These are phyloP conservation scores for Leucosporidium yakuticum DNA, from an alignment of 768 basidiomycete species.

Conservation along the genomic window DNA sequence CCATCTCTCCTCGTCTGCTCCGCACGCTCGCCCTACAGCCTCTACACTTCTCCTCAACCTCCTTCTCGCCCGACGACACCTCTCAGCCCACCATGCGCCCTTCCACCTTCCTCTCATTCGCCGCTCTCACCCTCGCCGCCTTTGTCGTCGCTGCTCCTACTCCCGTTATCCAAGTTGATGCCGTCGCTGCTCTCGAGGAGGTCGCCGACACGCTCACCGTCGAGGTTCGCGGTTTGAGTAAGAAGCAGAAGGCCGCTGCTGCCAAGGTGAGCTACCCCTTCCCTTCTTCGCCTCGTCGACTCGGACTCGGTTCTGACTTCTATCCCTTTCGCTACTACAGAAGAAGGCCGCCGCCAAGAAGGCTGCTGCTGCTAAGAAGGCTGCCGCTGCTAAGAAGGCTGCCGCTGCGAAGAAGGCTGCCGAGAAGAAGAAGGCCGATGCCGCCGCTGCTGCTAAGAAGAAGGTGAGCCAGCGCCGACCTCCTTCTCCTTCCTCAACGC, in stretches of 20 bases:
- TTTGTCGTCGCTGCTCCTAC: not conserved
- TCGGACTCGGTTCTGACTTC: not conserved
- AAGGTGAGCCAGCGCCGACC: too few species aligned
- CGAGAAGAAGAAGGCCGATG: not conserved
- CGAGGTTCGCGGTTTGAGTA: not conserved
- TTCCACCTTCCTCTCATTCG: not conserved
- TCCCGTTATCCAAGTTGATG: not conserved
- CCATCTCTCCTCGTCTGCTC: not conserved
- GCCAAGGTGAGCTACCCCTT: not conserved
- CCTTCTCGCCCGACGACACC: not conserved
- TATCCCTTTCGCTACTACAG: not conserved
- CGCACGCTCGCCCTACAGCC: not conserved
- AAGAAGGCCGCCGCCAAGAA: constrained; percentile 1
- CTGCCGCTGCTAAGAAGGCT: not conserved
- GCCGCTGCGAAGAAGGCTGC: not conserved
- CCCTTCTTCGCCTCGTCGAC: not conserved
- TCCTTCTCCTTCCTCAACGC: too few species aligned
- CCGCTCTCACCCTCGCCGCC: not conserved
- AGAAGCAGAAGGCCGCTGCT: not conserved
- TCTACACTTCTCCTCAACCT: too few species aligned
- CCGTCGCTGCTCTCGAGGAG: not conserved
- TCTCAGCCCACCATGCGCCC: not conserved
- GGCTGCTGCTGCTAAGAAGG: constrained; percentile 1
- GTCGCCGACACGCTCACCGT: not conserved
- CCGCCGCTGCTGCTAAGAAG: too few species aligned